Evolutionary conservation across 495 filamentous ascomycete genomes (phyloP), one percentile per base, ranked within the genome.

Genomic region (Viridothelium virens): DNA sequence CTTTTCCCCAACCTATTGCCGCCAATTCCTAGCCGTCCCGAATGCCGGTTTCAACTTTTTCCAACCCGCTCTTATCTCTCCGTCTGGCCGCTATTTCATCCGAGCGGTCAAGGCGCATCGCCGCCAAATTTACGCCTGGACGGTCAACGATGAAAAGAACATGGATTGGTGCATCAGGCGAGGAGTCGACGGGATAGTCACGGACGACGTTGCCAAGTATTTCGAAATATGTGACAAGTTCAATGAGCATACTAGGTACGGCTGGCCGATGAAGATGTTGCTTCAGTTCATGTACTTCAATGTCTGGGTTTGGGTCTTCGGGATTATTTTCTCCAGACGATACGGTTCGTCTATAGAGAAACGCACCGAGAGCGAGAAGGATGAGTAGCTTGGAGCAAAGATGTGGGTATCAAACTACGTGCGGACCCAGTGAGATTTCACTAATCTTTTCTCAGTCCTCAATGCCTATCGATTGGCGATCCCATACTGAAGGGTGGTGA

Each of bases 121-220:
- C n/a, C 83, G 88, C 18, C 79, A 80, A 16, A 75, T 96, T 9
- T 89, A 85, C 70, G 78, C 85, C 1, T 97, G 92, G 92, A 96
- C 93, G 0, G 89, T 96, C 33, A 95, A 97, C 69, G 84, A 87
- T 3, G 81, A 83, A 63, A 74, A 77, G 14, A 79, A 83, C 71
- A 96, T 96, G 91, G 78, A 83, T 70, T 93, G 89, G 89, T 78
- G 83, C 61, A 82, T 87, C 37, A 74, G 77, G 31, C 74, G 79
- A 16, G 71, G 71, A n/a, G 72, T 86, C 0, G 83, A 86, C 65
- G 84, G 82, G 0, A 78, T 86, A 0, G 80, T 87, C 36, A 85
- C 84, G 12, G 83, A 86, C 70, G 81, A 86, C 67, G 81, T 81
- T 34, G 77, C 76, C 65, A 73, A 75, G 65, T 85, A 79, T 65